phyloP scores from a whole-genome alignment of 164 flowering plant species.

The Cinnamomum chago region DNA sequence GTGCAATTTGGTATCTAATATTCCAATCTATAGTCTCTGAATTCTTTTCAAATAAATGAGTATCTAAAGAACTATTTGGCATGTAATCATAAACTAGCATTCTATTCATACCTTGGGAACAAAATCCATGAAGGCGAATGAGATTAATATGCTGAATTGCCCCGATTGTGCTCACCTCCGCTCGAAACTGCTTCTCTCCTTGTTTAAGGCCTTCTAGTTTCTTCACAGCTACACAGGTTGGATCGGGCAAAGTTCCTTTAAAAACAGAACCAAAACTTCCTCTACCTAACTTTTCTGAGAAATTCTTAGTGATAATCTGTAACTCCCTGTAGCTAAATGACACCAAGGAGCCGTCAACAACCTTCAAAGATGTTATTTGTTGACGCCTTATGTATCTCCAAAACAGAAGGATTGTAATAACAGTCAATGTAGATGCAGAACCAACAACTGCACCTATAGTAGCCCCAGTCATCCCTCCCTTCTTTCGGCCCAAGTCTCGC shows the following conservation, averaged over 20 bases:
- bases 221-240: too few species aligned
- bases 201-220: slow-evolving; percentile 29
- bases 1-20: too few species aligned
- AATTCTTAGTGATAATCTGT: too few species aligned
- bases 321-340: too few species aligned
- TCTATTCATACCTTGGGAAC: slow-evolving; percentile 37
- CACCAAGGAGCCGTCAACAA: too few species aligned
- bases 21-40: slow-evolving; percentile 21
- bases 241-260: not conserved
- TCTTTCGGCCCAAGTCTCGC: too few species aligned
- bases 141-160: slow-evolving; percentile 54
- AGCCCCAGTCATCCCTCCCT: too few species aligned
- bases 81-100: slow-evolving; percentile 53
- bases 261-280: slow-evolving; percentile 2
- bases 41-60: slow-evolving; percentile 25
- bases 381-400: too few species aligned
- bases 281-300: slow-evolving; percentile 33
- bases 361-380: too few species aligned
- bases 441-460: too few species aligned
- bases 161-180: slow-evolving; percentile 65
- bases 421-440: too few species aligned
- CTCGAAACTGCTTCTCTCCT: slow-evolving; percentile 52
- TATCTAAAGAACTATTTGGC: slow-evolving; percentile 45
- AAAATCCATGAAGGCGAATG: slow-evolving; percentile 48
- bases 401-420: too few species aligned